Conservation (phyloP, 2,329 filamentous ascomycete species). For the Scedosporium apiospermum region DNA sequence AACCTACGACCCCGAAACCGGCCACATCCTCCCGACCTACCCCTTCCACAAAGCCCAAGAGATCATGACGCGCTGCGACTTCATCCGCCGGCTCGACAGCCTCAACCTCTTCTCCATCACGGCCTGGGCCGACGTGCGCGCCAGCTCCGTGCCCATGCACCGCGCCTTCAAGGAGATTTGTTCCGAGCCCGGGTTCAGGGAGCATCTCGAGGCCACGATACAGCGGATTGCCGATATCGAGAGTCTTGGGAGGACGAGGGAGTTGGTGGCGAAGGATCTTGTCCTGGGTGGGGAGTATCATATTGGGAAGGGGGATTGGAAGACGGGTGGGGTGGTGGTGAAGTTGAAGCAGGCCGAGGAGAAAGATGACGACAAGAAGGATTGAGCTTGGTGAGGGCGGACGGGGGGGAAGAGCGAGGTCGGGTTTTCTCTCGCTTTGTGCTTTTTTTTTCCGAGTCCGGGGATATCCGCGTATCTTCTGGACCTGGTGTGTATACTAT, state of each 20-base stretch:
- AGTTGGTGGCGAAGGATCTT: constrained; percentile 90
- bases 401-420: not conserved
- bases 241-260: constrained; percentile 83
- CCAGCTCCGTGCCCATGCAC: constrained; percentile 94
- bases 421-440: not conserved
- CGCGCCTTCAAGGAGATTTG: constrained; percentile 83
- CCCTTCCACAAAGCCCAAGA: constrained; percentile 76
- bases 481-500: not conserved
- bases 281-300: constrained; percentile 76
- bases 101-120: constrained; percentile 95
- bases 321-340: constrained; percentile 24
- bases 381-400: not conserved
- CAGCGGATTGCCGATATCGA: constrained; percentile 88
- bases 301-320: constrained; percentile 34
- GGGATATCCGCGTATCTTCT: not conserved
- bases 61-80: constrained; percentile 93
- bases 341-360: constrained; percentile 33
- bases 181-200: constrained; percentile 62
- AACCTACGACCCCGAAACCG: constrained; percentile 55
- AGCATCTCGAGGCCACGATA: constrained; percentile 73
- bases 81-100: constrained; percentile 85
- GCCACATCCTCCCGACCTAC: constrained; percentile 71
- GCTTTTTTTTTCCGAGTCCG: not conserved
- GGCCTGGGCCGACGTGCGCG: constrained; percentile 73
- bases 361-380: constrained; percentile 12